Conservation (phyloP, 495 filamentous ascomycete species). For the Neurospora sp. region DNA sequence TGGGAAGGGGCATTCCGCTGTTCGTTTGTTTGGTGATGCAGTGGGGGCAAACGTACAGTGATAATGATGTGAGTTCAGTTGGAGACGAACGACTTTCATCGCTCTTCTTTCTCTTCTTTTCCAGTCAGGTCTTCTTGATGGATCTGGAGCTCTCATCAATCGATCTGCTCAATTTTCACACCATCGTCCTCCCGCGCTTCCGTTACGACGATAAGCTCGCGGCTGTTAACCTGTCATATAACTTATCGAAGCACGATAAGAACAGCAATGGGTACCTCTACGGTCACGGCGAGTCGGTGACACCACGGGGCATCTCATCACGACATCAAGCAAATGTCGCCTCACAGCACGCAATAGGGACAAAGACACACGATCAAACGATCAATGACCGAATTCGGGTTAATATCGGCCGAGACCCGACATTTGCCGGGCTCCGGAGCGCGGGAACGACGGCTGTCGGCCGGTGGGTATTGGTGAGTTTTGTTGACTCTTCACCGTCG, state of each 20-base stretch:
- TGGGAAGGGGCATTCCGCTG: no score
- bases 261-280: not conserved
- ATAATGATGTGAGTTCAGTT: no score
- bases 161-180: no score
- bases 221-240: not conserved
- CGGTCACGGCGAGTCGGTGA: not conserved
- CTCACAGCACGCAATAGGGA: not conserved
- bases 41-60: no score
- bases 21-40: no score
- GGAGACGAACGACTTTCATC: no score
- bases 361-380: not conserved
- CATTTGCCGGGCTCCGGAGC: not conserved
- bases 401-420: not conserved
- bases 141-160: no score
- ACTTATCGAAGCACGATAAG: not conserved
- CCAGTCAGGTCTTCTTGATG: no score
- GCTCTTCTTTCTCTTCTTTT: no score
- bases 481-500: not conserved
- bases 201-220: not conserved
- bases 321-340: not conserved
- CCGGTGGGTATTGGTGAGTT: not conserved
- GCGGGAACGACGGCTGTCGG: not conserved
- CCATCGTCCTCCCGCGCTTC: not conserved
- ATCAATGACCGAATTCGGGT: not conserved
- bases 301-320: not conserved